phyloP scores from a whole-genome alignment of 768 basidiomycete genomes.

The Boletus barrowsii region DNA sequence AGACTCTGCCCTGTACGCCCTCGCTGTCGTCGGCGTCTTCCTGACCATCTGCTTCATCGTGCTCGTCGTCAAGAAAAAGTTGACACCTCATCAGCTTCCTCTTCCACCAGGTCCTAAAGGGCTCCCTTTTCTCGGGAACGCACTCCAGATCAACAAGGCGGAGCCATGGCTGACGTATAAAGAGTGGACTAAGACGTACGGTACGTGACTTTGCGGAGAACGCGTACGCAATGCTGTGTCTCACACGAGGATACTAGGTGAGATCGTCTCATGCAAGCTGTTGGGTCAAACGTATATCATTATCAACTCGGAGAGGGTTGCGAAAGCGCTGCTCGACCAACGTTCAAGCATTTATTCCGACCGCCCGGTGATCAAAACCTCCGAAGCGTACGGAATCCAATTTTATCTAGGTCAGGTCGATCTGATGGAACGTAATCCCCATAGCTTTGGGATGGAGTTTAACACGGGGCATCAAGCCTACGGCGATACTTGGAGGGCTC shows the following conservation, averaged over 20 bases:
- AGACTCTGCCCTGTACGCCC: neutral
- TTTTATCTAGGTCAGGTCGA: neutral
- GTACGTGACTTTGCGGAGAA: conserved; percentile 15
- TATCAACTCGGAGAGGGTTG: conserved; percentile 24
- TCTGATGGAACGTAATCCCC: neutral
- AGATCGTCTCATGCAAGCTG: conserved; percentile 18
- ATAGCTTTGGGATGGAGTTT: conserved; percentile 24
- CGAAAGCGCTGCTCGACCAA: conserved; percentile 22
- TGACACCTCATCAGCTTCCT: conserved; percentile 15
- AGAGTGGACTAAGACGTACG: conserved; percentile 31
- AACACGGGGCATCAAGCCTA: conserved; percentile 21
- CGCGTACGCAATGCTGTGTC: neutral
- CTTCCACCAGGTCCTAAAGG: conserved; percentile 31
- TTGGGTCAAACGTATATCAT: conserved; percentile 23
- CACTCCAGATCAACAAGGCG: conserved; percentile 21
- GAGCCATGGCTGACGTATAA: conserved; percentile 32
- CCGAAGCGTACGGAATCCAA: conserved; percentile 1
- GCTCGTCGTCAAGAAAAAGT: conserved; percentile 2
- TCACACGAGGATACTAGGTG: conserved; percentile 8
- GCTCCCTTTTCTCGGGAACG: conserved; percentile 26
- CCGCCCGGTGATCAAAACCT: conserved; percentile 11
- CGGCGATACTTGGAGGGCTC: conserved; percentile 15
- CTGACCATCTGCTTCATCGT: conserved; percentile 1
- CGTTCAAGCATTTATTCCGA: conserved; percentile 25
- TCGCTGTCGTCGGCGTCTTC: neutral